Percentiles rank a stretch among this genome's conserved stretches.
Evolutionary conservation across 345 rosid species (phyloP).

Genomic region (Dipteronia sinensis): DNA sequence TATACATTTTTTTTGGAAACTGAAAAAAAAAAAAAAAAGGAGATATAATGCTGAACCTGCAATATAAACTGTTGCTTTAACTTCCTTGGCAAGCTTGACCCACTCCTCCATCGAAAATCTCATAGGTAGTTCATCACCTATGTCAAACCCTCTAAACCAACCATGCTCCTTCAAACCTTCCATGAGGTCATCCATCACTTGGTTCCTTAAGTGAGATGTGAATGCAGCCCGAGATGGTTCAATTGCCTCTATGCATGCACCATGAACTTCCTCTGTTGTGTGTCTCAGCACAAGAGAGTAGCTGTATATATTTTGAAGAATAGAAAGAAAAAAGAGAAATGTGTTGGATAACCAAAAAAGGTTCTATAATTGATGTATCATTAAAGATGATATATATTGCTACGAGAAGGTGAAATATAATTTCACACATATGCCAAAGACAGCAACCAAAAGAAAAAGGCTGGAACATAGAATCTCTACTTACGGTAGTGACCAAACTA

Average conservation of each 20-base stretch:
- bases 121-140: constrained; percentile 64
- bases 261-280: constrained; percentile 95
- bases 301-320: constrained; percentile 41
- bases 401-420: background rate
- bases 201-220: constrained; percentile 73
- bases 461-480: constrained; percentile 31
- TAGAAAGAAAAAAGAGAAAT: constrained; percentile 10
- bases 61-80: constrained; percentile 77
- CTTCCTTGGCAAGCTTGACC: constrained; percentile 70
- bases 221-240: constrained; percentile 79
- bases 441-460: background rate
- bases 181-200: constrained; percentile 73
- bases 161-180: constrained; percentile 64
- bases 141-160: constrained; percentile 87
- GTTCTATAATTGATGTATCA: background rate
- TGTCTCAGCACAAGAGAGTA: constrained; percentile 94
- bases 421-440: constrained; percentile 8
- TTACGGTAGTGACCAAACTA: constrained; percentile 85
- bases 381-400: background rate
- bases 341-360: constrained; percentile 4
- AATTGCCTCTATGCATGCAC: constrained; percentile 80
- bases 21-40: background rate
- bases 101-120: constrained; percentile 67
- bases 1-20: background rate
- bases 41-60: constrained; percentile 58